Base-by-base conservation (phyloP, 257 asterid species). In the Euphrasia confusa region DNA sequence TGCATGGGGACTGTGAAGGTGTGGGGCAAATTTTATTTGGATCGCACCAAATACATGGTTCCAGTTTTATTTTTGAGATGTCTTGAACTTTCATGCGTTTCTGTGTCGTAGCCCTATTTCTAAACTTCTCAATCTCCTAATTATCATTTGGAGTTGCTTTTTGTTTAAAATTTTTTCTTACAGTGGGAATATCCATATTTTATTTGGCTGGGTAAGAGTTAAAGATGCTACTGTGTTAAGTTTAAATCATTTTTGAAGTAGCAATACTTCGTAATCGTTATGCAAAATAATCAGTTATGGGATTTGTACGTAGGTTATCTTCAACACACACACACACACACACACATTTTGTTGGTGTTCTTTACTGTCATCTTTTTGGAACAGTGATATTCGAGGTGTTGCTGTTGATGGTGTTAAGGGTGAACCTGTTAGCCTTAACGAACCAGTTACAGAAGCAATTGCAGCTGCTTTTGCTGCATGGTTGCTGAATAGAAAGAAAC, bases 381-480 rank as follows among this genome's bases (percentile, higher is more conserved):
- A 69, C 87, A 93, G 99, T 75, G 99, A 93, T 75, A 93, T 93
- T 63, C 88, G 99, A 61, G 99, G 99, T 71, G 97, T 89, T 75
- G 92, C 99, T 79, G 78, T 93, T 61, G 92, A 81, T 60, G 99
- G 99, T 55, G 94, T 93, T 54, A 95, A 82, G 79, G 99, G 96
- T 15, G 99, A 93, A 78, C 80, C 84, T 72, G 74, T 85, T 68
- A 87, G 48, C 80, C 88, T 93, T 71, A 84, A 97, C 12, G 95
- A 87, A 77, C 84, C 87, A 62, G 86, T 89, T 72, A 78, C 97
- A 59, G 97, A 93, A 87, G 97, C 97, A 70, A 89, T 93, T 75
- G 97, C 97, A 69, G 83, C 95, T 67, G 96, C 87, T 39, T 93
- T 93, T 70, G 90, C 88, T 71, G 85, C 85, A 67, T 93, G 99